Conservation (phyloP, 2,329 filamentous ascomycete genomes). For the Colletotrichum australisinense region DNA sequence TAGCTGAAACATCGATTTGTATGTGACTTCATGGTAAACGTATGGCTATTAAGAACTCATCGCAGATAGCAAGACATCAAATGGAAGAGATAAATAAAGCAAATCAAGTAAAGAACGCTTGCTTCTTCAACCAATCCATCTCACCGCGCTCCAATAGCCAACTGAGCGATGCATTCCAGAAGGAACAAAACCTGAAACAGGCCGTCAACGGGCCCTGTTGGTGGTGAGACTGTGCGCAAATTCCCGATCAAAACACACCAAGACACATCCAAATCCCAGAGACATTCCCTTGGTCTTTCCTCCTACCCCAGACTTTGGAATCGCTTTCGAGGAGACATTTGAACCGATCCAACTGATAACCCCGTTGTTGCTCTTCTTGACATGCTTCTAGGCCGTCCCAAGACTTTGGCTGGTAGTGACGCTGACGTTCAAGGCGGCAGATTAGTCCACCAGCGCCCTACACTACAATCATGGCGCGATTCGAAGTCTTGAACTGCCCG, state of each 20-base stretch:
- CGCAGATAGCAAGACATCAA: neutral
- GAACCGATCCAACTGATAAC: neutral
- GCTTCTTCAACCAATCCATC: slow-evolving; percentile 1
- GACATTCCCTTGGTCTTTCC: neutral
- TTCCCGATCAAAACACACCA: neutral
- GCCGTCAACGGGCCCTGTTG: slow-evolving; percentile 1
- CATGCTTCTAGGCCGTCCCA: neutral
- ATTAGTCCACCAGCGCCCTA: neutral
- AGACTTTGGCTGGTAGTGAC: neutral
- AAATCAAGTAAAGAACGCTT: neutral
- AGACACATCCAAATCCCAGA: neutral
- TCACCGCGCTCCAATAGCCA: neutral
- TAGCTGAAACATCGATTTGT: neutral
- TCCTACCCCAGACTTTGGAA: neutral
- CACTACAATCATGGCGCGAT: neutral
- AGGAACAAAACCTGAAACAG: slow-evolving; percentile 31
- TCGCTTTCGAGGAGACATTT: neutral
- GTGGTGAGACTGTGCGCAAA: slow-evolving; percentile 24
- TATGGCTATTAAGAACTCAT: neutral
- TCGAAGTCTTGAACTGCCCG: no score
- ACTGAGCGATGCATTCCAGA: slow-evolving; percentile 12
- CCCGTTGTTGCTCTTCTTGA: neutral
- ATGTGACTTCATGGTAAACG: neutral
- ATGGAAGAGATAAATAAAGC: neutral
- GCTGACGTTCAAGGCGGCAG: neutral